Percentiles rank a stretch among this genome's conserved stretches.
These are phyloP conservation scores for Aspergillus texensis DNA, from an alignment of 2,329 filamentous ascomycete genomes.

Conservation along the genomic window DNA sequence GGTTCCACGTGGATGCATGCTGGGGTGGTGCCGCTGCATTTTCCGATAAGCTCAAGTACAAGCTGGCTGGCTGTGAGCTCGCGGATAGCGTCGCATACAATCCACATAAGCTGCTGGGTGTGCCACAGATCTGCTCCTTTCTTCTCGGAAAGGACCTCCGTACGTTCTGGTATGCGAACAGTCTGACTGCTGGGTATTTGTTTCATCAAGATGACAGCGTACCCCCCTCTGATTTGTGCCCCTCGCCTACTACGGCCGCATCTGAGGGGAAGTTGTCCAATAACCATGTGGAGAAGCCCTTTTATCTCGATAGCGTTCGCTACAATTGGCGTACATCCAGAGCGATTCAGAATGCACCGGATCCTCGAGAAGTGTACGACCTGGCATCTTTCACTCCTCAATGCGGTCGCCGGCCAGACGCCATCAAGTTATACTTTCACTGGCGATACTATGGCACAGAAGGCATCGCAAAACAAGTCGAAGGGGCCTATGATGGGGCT, in stretches of 20 bases:
- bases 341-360: not conserved
- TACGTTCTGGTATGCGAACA: constrained; percentile 5
- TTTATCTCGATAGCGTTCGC: not conserved
- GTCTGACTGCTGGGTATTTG: constrained; percentile 1
- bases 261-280: not conserved
- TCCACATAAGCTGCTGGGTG: not conserved
- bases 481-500: not conserved
- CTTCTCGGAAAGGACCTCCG: not conserved
- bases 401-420: not conserved
- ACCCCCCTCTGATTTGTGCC: not conserved
- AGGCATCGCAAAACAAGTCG: not conserved
- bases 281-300: not conserved
- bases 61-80: not conserved
- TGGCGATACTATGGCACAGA: constrained; percentile 1
- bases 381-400: constrained; percentile 4
- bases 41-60: not conserved
- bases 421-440: constrained; percentile 1
- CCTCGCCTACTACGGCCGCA: not conserved
- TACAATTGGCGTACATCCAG: not conserved
- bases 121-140: constrained; percentile 3
- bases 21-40: constrained; percentile 1
- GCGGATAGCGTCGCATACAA: constrained; percentile 2
- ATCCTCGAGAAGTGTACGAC: not conserved
- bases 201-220: not conserved
- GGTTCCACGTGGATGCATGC: constrained; percentile 4